Conservation (phyloP, 2,329 filamentous ascomycete species). For the Samsoniella hepiali region DNA sequence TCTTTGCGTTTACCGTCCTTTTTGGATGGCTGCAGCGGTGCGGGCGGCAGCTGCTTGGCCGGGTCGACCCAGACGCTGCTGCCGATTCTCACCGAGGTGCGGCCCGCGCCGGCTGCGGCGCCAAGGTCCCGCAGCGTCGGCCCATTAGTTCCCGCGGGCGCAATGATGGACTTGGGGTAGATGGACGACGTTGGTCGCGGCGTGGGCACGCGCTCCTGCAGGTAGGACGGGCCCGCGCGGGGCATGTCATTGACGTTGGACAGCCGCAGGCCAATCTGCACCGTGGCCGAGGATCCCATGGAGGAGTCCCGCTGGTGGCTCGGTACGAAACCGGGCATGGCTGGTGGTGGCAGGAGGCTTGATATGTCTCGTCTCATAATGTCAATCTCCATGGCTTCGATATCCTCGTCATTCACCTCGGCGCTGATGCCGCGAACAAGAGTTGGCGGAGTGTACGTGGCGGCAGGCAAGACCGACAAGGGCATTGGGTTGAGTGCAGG, state of each 20-base stretch:
- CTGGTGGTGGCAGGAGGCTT: slow-evolving; percentile 39
- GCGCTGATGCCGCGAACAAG: background rate
- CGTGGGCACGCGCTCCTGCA: slow-evolving; percentile 3
- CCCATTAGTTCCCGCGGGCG: background rate
- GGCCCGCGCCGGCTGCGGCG: background rate
- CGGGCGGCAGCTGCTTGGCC: slow-evolving; percentile 12
- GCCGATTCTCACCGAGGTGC: background rate
- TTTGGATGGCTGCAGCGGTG: slow-evolving; percentile 3
- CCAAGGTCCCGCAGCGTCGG: background rate
- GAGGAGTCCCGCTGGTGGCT: slow-evolving; percentile 57
- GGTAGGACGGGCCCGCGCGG: slow-evolving; percentile 23
- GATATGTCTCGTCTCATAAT: slow-evolving; percentile 16
- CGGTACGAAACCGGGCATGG: background rate
- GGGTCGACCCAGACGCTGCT: slow-evolving; percentile 15
- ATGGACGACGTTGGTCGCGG: slow-evolving; percentile 17
- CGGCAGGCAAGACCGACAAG: slow-evolving; percentile 43
- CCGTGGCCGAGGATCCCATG: slow-evolving; percentile 62
- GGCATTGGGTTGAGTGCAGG: slow-evolving; percentile 26
- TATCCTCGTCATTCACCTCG: slow-evolving; percentile 9
- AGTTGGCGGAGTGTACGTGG: slow-evolving; percentile 40
- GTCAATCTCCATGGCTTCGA: slow-evolving; percentile 4
- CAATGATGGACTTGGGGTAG: slow-evolving; percentile 12
- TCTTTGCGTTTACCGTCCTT: slow-evolving; percentile 20
- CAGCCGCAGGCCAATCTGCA: slow-evolving; percentile 68
- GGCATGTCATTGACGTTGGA: slow-evolving; percentile 56